phyloP scores from a whole-genome alignment of 768 basidiomycete genomes.

The Filobasidium wieringae region DNA sequence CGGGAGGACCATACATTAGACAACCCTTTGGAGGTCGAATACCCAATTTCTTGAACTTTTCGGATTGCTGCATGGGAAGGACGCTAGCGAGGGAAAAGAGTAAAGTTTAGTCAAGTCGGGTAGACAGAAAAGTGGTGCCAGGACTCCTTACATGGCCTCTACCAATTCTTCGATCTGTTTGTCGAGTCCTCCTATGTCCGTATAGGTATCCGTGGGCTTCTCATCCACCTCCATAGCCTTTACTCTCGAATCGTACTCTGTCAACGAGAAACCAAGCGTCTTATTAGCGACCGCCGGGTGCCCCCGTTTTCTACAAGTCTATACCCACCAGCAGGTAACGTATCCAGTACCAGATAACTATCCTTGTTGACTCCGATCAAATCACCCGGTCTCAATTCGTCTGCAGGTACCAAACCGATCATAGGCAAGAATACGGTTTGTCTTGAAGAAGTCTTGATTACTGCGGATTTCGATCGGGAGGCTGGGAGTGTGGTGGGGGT shows the following conservation, averaged over 20 bases:
- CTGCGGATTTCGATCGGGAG: conserved; percentile 51
- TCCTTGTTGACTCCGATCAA: conserved; percentile 99
- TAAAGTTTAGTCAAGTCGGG: background rate
- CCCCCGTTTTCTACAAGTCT: background rate
- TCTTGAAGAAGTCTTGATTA: conserved; percentile 96
- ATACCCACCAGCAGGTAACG: conserved; percentile 53
- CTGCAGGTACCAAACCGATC: conserved; percentile 90
- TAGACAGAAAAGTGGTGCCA: background rate
- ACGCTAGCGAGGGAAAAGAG: conserved; percentile 42
- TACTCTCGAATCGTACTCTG: conserved; percentile 93
- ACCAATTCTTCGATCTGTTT: conserved; percentile 99
- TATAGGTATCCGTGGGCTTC: conserved; percentile 90
- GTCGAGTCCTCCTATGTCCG: conserved; percentile 86
- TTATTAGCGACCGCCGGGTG: background rate
- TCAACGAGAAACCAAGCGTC: background rate
- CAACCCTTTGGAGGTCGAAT: conserved; percentile 96
- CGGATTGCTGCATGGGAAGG: conserved; percentile 94
- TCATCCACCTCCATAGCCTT: conserved; percentile 99
- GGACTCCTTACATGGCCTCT: conserved; percentile 59
- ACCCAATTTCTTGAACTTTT: conserved; percentile 96
- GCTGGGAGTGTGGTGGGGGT: background rate
- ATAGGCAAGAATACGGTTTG: conserved; percentile 91
- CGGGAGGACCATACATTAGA: conserved; percentile 96
- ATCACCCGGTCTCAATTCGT: conserved; percentile 77
- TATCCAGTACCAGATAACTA: conserved; percentile 92